Base-by-base conservation (phyloP, 176 grass and related monocot genomes). In the Bromus sterilis region DNA sequence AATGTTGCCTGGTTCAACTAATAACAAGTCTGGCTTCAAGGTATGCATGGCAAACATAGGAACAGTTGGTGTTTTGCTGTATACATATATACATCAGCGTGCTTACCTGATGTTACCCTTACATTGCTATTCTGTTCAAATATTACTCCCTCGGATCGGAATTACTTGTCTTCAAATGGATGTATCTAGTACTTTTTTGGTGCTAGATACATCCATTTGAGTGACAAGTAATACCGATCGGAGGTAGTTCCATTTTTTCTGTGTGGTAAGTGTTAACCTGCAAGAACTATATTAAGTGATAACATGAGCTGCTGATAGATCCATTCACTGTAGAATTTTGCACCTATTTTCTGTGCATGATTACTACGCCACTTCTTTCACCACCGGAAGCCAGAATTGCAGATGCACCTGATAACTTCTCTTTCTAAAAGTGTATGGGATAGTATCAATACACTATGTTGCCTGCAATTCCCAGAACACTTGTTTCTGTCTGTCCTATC, bases 11-110 rank as follows among this genome's bases (percentile, higher is more conserved):
- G 79, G 82, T 82, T 82, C 71, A 75, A 80, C 74, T 66, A 86
- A 86, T 82, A 80, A 84, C 35, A 85, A 85, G 86, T 85, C 83
- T 60, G 80, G 90, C 35, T 83, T 92, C 64, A 92, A 89, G 90
- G 86, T 92, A 76, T 76, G 76, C 29, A 57, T 71, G 43, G 11
- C 44, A 57, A 73, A 18, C 36, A 78, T 2, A 4, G 10, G 71
- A 30, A 30, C 20, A 31, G 9, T 64, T 66, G 60, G 66, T 63
- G 30, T 46, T 24, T 23, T 74, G 7, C 14, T 24, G 14, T 89
- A 23, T 71, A 42, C 10, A 63, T 32, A 78, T 57, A 30, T 81
- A 29, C 2, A 21, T 1, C 35, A 30, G n/a, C 1, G 3, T 56
- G 49, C 32, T 81, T 71, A 15, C 34, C 16, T 71, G 14, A 16